Evolutionary conservation across 176 grass and related monocot genomes (phyloP).

Genomic region (Melocanna baccifera): DNA sequence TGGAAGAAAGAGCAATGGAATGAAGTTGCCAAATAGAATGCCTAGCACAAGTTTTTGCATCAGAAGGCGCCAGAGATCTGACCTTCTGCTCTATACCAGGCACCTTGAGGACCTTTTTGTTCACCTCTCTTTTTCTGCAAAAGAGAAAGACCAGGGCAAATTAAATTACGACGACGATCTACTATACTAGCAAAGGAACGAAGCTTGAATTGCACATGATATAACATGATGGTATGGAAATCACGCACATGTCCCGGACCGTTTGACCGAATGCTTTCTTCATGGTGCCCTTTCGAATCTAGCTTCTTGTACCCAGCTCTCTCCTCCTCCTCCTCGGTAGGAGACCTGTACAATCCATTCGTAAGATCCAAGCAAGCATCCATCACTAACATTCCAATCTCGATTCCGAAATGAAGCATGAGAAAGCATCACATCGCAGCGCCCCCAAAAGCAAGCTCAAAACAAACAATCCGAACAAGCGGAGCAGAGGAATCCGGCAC

Average conservation of each 20-base stretch:
- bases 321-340: slow-evolving; percentile 1
- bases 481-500: neutral
- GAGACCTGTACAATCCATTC: slow-evolving; percentile 17
- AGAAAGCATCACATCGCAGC: neutral
- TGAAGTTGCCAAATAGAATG: neutral
- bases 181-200: neutral
- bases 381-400: neutral
- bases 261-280: slow-evolving; percentile 99
- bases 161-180: neutral
- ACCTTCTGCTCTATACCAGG: slow-evolving; percentile 91
- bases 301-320: slow-evolving; percentile 18
- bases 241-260: slow-evolving; percentile 84
- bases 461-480: neutral
- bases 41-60: neutral
- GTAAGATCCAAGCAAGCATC: slow-evolving; percentile 24
- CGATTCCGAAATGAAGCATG: neutral
- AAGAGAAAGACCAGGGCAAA: neutral
- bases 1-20: neutral
- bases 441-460: neutral
- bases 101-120: slow-evolving; percentile 96
- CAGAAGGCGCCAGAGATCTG: slow-evolving; percentile 16
- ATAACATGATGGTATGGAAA: neutral
- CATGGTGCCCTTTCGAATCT: slow-evolving; percentile 43
- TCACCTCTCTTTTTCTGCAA: slow-evolving; percentile 89
- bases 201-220: neutral